Conservation (phyloP, 495 filamentous ascomycete species). For the Neurospora africana region DNA sequence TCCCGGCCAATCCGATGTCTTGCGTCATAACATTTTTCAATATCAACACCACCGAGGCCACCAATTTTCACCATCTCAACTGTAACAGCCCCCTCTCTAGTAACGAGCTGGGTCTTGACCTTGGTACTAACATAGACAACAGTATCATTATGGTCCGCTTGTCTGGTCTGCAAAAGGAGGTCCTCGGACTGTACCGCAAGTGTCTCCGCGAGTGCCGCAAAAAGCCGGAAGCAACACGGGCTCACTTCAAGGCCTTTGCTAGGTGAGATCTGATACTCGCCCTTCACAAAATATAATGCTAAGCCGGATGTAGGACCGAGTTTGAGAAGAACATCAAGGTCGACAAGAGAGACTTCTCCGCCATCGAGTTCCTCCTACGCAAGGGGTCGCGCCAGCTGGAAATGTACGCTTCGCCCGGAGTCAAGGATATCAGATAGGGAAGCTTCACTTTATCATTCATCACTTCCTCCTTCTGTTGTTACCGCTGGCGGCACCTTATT, state of each 20-base stretch:
- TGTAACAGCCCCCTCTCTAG: background rate
- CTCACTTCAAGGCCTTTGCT: conserved; percentile 32
- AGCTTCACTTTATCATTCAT: background rate
- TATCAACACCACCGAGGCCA: background rate
- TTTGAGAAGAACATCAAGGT: conserved; percentile 62
- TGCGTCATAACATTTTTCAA: background rate
- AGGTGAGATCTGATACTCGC: conserved; percentile 14
- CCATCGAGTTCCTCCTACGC: conserved; percentile 80
- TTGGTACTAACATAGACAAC: background rate
- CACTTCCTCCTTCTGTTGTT: background rate
- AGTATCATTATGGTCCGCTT: conserved; percentile 29
- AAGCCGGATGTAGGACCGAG: conserved; percentile 44
- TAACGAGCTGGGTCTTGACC: background rate
- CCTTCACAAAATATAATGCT: background rate
- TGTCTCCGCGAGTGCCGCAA: conserved; percentile 71
- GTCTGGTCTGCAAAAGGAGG: conserved; percentile 86
- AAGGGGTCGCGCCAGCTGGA: conserved; percentile 81
- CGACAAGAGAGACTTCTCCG: conserved; percentile 78
- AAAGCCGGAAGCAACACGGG: conserved; percentile 51
- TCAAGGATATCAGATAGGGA: conserved; percentile 61
- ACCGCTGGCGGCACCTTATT: background rate
- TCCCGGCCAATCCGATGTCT: background rate
- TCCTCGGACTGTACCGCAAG: conserved; percentile 73
- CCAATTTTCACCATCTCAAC: background rate
- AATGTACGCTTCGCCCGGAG: conserved; percentile 68